phyloP scores from a whole-genome alignment of 345 rosid species.

The Aegle marmelos region DNA sequence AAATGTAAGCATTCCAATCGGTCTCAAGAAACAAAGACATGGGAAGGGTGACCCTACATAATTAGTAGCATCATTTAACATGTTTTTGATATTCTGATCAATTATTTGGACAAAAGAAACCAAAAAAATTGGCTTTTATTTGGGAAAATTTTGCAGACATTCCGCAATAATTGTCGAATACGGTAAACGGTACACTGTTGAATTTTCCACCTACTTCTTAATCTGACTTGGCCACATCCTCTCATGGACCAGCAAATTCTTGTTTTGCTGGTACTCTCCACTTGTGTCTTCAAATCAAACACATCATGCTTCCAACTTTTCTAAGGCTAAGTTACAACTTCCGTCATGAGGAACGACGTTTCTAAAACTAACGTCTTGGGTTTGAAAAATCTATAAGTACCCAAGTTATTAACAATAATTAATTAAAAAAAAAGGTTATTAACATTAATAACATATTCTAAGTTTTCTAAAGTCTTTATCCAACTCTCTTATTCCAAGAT shows the following conservation, averaged over 20 bases:
- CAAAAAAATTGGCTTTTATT: too few species aligned
- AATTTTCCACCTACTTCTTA: neutral
- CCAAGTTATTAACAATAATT: too few species aligned
- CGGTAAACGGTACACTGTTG: neutral
- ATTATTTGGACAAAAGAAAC: neutral
- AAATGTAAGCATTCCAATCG: too few species aligned
- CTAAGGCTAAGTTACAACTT: too few species aligned
- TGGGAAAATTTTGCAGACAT: neutral
- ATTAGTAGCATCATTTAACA: neutral
- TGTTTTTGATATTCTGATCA: neutral
- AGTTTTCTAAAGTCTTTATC: too few species aligned
- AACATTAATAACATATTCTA: too few species aligned
- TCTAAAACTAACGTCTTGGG: too few species aligned
- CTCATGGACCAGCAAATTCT: neutral
- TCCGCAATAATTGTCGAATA: neutral
- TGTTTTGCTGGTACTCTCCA: neutral
- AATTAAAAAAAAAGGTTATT: too few species aligned
- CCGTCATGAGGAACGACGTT: too few species aligned
- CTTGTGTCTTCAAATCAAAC: neutral
- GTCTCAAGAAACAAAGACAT: too few species aligned
- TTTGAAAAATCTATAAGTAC: too few species aligned
- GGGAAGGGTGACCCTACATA: too few species aligned
- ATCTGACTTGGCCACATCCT: neutral
- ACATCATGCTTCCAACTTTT: neutral
- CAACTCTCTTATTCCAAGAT: neutral